Base-by-base conservation (phyloP, 805 yeast species). In the Barnettozyma botsteinii region DNA sequence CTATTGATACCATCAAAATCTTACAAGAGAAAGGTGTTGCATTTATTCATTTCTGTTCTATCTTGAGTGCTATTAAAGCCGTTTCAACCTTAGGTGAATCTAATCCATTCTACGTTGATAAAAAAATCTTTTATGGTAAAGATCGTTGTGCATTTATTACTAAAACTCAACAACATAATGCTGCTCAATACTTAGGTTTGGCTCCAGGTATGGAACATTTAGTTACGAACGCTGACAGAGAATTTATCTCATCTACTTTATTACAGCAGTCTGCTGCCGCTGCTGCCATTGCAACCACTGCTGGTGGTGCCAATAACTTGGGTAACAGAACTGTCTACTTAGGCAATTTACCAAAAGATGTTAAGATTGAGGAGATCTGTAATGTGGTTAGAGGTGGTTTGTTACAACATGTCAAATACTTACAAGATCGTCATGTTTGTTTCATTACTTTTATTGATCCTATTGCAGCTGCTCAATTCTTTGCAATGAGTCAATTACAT, bases 181-280 rank as follows among this genome's bases (percentile, higher is more conserved):
- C 97, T 15, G 96, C 96, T 4, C 95, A 89, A 60, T 91, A 87
- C 58, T 66, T 91, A 40, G 96, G 97, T 1, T 70, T 88, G 45
- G 86, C 93, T 32, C 95, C 96, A 15, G 93, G 94, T 22, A 76
- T 81, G 73, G 95, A 85, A 55, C 85, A 83, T 55, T 67, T 84
- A 41, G 77, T 83, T 21, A 81, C 86, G 42, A 79, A 79, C 41
- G 82, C 85, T 8, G 79, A 75, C 50, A 57, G 76, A 28, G 77
- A 71, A 37, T 61, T 73, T 44, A 67, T 74, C 32, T 81, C 89
- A 1, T 75, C 79, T 31, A 85, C 91, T 7, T 70, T 89, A 41
- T 85, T 91, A 28, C 95, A 87, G 62, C 97, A 93, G 64, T 80
- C 95, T 13, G 94, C 95, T 28, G 96, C 97, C 1, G 96, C 98